Evolutionary conservation across 2,329 filamentous ascomycete genomes (phyloP).

Genomic region (Achaetomium macrosporum): DNA sequence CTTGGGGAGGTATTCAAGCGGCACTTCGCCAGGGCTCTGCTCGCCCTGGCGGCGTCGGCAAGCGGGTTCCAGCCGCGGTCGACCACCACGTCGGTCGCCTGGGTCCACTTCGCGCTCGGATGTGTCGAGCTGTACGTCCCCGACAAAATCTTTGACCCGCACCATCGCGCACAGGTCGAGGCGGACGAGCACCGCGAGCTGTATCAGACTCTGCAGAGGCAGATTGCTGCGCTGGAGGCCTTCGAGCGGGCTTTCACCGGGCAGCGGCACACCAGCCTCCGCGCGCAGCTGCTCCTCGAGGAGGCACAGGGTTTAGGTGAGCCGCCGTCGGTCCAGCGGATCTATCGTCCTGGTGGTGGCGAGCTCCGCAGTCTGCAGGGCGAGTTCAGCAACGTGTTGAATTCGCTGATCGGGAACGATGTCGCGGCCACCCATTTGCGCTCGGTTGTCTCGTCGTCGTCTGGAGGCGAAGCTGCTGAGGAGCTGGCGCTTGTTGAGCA

Average conservation of each 20-base stretch:
- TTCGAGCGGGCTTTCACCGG: conserved; percentile 67
- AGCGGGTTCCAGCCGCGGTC: conserved; percentile 25
- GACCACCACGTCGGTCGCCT: conserved; percentile 52
- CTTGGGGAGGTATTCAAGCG: conserved; percentile 34
- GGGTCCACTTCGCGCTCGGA: conserved; percentile 69
- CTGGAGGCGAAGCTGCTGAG: conserved; percentile 30
- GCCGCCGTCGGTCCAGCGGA: conserved; percentile 57
- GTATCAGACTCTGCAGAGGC: conserved; percentile 47
- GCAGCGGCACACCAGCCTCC: conserved; percentile 49
- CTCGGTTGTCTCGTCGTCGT: conserved; percentile 28
- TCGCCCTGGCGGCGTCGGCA: conserved; percentile 37
- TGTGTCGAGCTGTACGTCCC: conserved; percentile 78
- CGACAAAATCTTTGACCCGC: conserved; percentile 79
- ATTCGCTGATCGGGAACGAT: conserved; percentile 49
- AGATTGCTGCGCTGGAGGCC: conserved; percentile 52
- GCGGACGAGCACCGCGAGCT: conserved; percentile 52
- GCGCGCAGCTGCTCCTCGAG: conserved; percentile 56
- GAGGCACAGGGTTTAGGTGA: conserved; percentile 60
- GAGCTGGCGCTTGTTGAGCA: conserved; percentile 47
- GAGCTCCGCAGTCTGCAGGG: conserved; percentile 69
- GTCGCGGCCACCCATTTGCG: conserved; percentile 36
- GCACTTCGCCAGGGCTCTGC: conserved; percentile 42
- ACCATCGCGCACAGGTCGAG: conserved; percentile 60
- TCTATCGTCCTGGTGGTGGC: conserved; percentile 66
- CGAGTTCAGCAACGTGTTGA: conserved; percentile 74